Percentiles rank a stretch among this genome's conserved stretches.
phyloP scores from a whole-genome alignment of 108 stramenopile genomes.

The Cyclotella distinguenda region DNA sequence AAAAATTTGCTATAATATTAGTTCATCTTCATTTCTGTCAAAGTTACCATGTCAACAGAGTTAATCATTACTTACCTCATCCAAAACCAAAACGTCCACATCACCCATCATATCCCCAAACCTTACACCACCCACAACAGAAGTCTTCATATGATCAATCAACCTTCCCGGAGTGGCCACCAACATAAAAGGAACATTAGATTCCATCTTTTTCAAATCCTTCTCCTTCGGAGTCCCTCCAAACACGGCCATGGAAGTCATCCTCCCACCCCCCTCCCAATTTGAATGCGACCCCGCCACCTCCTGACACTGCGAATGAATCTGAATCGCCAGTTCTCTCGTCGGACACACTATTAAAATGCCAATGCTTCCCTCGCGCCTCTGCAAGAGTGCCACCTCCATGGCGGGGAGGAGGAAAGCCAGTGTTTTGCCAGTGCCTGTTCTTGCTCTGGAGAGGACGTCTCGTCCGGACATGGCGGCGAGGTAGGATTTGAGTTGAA shows the following conservation, averaged over 20 bases:
- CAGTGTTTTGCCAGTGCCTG: conserved; percentile 56
- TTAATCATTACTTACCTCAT: conserved; percentile 57
- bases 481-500: conserved; percentile 84
- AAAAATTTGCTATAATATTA: not conserved
- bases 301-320: conserved; percentile 48
- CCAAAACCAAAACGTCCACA: conserved; percentile 59
- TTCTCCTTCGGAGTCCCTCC: conserved; percentile 67
- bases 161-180: conserved; percentile 86
- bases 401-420: not conserved
- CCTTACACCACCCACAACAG: conserved; percentile 21
- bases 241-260: conserved; percentile 52
- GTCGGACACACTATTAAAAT: conserved; percentile 48
- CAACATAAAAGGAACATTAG: conserved; percentile 55
- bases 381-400: too few species aligned
- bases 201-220: conserved; percentile 43
- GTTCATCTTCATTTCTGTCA: not conserved
- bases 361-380: conserved; percentile 37
- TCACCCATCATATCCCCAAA: conserved; percentile 38
- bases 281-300: conserved; percentile 59
- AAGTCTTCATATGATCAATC: conserved; percentile 80
- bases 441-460: conserved; percentile 89
- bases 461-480: conserved; percentile 60
- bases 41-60: not conserved
- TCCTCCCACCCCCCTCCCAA: conserved; percentile 54
- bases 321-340: conserved; percentile 41